Base-by-base conservation (phyloP, 352 stramenopile species). In the Globisporangium yorkense region DNA sequence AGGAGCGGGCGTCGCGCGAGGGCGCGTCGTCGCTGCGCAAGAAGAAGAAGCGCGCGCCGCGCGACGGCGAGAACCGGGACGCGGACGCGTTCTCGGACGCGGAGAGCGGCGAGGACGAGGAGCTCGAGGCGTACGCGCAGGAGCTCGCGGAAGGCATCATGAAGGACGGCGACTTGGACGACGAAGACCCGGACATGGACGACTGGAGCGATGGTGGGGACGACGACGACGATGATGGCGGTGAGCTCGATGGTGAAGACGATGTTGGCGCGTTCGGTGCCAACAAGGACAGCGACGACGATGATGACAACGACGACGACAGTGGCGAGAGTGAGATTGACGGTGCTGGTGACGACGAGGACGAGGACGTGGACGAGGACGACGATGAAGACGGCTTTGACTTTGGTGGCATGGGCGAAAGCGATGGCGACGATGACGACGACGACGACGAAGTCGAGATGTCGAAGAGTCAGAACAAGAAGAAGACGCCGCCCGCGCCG, bases 111-210 rank as follows among this genome's bases (percentile, higher is more conserved):
- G 81, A 88, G 47, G 89, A 96, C 39, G 72, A 80, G 37, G 82
- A 96, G 66, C 76, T 96, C 13, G 87, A 97, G 44, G 84, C 78
- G 24, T 98, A 92, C 59, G 91, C 90, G 13, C 76, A 95, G 56
- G 68, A 94, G 57, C 66, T 98, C 59, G 92, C 92, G 5, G 77
- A 97, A 55, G 82, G 82, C 0, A 81, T 98, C 62, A 96, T 97
- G 86, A 47, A 91, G 51, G 74, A 94, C 45, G 85, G 70, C 45
- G 71, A 90, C 52, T 63, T 85, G 57, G 80, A 91, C 43, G 77
- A 92, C 37, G 81, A 90, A 62, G 81, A 94, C 56, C 75, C 76
- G 0, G 75, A 92, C n/a, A 80, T 88, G 59, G 75, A 71, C 43
- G 76, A 73, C 51, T 92, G 82, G 74, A 87, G 71, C 40, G 82